Percentiles rank a stretch among this genome's conserved stretches.
Evolutionary conservation across 257 asterid species (phyloP).

Genomic region (Solanum rostratum): DNA sequence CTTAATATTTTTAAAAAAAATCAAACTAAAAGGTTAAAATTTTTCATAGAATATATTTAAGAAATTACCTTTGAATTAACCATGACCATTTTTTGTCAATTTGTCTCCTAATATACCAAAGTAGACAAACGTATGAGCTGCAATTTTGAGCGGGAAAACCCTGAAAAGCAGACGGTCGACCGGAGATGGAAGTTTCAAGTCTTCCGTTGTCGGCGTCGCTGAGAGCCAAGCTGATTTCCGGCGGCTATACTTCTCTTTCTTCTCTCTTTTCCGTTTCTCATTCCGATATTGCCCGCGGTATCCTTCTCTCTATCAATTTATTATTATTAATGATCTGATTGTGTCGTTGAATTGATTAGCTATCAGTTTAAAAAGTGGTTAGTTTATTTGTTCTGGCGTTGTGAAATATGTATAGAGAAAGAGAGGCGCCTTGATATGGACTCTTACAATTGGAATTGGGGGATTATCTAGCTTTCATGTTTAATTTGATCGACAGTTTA

Average conservation of each 20-base stretch:
- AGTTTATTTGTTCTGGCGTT: not conserved
- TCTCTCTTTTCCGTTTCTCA: conserved; percentile 44
- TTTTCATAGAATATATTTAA: not conserved
- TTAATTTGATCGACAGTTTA: not conserved
- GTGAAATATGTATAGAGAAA: not conserved
- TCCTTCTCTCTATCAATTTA: not conserved
- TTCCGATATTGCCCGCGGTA: conserved; percentile 53
- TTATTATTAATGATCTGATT: not conserved
- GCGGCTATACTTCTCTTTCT: conserved; percentile 62
- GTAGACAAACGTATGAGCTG: not conserved
- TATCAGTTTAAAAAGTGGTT: not conserved
- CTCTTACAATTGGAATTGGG: not conserved
- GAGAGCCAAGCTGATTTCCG: conserved; percentile 59
- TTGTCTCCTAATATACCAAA: too few species aligned
- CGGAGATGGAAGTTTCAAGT: conserved; percentile 53
- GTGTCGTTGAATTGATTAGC: not conserved
- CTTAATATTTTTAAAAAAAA: too few species aligned
- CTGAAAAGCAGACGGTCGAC: not conserved
- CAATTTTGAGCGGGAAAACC: not conserved
- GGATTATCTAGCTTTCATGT: not conserved
- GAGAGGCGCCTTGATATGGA: not conserved
- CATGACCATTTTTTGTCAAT: not conserved
- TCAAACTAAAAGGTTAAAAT: not conserved
- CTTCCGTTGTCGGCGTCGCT: conserved; percentile 72
- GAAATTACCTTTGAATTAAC: not conserved